phyloP scores from a whole-genome alignment of 2,329 filamentous ascomycete species.

The Sordariomycetes sp. region DNA sequence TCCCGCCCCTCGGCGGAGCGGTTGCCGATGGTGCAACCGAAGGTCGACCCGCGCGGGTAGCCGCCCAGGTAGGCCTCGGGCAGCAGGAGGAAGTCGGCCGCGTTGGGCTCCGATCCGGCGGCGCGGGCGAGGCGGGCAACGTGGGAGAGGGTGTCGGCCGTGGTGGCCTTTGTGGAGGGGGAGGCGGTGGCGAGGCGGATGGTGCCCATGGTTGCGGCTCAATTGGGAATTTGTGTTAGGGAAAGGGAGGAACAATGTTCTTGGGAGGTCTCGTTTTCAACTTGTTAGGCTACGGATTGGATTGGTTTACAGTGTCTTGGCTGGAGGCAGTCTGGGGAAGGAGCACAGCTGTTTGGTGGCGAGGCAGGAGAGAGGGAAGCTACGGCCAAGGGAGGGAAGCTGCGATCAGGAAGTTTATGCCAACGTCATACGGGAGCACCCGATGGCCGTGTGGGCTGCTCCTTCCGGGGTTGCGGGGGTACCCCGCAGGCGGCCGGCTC shows the following conservation, averaged over 20 bases:
- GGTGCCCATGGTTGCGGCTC: slow-evolving; percentile 8
- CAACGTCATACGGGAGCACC: too few relatives aligned
- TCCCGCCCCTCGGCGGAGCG: slow-evolving; percentile 62
- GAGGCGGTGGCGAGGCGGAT: slow-evolving; percentile 47
- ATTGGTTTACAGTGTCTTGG: too few relatives aligned
- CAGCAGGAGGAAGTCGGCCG: slow-evolving; percentile 66
- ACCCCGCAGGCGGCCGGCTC: too few relatives aligned
- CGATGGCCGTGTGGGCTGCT: too few relatives aligned
- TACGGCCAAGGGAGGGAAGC: too few relatives aligned
- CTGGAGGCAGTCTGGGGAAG: too few relatives aligned
- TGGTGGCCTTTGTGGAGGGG: slow-evolving; percentile 38
- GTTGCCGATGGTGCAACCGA: slow-evolving; percentile 64
- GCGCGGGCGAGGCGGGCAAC: slow-evolving; percentile 51
- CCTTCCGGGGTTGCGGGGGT: too few relatives aligned
- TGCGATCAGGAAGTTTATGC: too few relatives aligned
- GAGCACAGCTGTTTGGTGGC: too few relatives aligned
- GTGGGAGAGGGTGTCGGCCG: slow-evolving; percentile 50
- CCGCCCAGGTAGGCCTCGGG: slow-evolving; percentile 89
- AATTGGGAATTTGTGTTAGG: not conserved
- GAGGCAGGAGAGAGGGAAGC: too few relatives aligned
- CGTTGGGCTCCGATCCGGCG: slow-evolving; percentile 36
- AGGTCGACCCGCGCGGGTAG: slow-evolving; percentile 73
- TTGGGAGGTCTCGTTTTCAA: not conserved
- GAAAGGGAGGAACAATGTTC: not conserved
- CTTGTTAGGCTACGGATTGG: too few relatives aligned